Percentiles rank a stretch among this genome's conserved stretches.
Evolutionary conservation across 2,329 filamentous ascomycete species (phyloP).

Genomic region (Monilinia fructicola): DNA sequence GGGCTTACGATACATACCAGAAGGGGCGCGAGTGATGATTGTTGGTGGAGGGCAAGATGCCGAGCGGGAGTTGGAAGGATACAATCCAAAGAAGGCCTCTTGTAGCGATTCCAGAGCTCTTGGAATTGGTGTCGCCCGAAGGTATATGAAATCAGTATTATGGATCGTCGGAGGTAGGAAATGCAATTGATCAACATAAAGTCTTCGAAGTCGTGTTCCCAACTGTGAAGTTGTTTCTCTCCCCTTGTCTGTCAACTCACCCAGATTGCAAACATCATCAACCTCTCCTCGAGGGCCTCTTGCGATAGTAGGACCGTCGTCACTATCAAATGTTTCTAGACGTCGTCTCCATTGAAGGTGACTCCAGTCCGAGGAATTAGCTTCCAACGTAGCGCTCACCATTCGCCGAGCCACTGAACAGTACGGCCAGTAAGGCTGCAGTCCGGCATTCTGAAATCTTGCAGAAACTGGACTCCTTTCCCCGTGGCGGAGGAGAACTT

Average conservation of each 20-base stretch:
- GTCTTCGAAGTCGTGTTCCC: slow-evolving; percentile 63
- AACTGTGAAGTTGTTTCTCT: slow-evolving; percentile 69
- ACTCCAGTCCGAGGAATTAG: slow-evolving; percentile 45
- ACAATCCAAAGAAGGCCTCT: slow-evolving; percentile 72
- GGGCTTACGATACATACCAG: slow-evolving; percentile 30
- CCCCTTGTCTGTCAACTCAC: slow-evolving; percentile 74
- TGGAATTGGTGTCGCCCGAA: slow-evolving; percentile 72
- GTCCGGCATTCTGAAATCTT: slow-evolving; percentile 79
- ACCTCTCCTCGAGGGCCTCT: slow-evolving; percentile 65
- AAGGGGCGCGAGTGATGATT: slow-evolving; percentile 62
- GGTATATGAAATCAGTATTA: slow-evolving; percentile 62
- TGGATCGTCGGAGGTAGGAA: slow-evolving; percentile 64
- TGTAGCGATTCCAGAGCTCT: slow-evolving; percentile 77
- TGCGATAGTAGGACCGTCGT: slow-evolving; percentile 69
- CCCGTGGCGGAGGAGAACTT: slow-evolving; percentile 79
- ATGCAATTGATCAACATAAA: slow-evolving; percentile 72
- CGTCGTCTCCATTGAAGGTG: slow-evolving; percentile 62
- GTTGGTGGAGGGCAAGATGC: slow-evolving; percentile 59
- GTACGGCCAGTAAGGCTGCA: slow-evolving; percentile 81
- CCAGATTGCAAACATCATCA: slow-evolving; percentile 78
- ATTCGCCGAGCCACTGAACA: slow-evolving; percentile 76
- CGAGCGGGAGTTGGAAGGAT: slow-evolving; percentile 56
- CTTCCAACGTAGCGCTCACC: slow-evolving; percentile 57
- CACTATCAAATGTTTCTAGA: slow-evolving; percentile 75
- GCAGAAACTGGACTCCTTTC: slow-evolving; percentile 80